Conservation (phyloP, 2,329 filamentous ascomycete genomes). For the Cladosporium sp. region DNA sequence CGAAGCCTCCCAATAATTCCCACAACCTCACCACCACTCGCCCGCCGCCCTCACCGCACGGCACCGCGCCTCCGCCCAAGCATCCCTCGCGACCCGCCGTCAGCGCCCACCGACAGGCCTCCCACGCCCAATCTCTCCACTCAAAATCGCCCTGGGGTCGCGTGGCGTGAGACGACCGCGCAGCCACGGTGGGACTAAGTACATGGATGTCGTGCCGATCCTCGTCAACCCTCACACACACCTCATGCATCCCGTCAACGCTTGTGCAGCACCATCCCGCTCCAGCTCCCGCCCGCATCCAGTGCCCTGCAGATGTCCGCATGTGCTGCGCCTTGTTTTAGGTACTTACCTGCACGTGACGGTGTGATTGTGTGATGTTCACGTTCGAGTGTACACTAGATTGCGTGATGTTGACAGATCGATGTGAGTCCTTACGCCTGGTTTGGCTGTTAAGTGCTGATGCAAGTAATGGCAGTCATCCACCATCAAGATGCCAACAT, state of each 20-base stretch:
- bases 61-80: neutral
- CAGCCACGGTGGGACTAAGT: neutral
- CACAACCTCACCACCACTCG: neutral
- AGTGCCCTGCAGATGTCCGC: neutral
- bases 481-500: too few relatives aligned
- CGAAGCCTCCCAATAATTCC: neutral
- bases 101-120: neutral
- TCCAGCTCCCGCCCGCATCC: neutral
- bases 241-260: neutral
- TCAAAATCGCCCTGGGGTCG: neutral
- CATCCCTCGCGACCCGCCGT: neutral
- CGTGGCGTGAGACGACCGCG: neutral
- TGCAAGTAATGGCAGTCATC: too few relatives aligned
- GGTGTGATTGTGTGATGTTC: neutral
- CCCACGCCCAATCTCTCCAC: neutral
- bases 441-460: too few relatives aligned
- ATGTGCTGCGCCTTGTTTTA: neutral
- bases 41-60: neutral
- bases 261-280: neutral
- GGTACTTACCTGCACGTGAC: neutral
- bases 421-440: neutral
- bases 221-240: neutral
- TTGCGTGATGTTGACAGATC: neutral
- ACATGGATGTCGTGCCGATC: neutral
- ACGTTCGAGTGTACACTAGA: neutral